Percentiles rank a stretch among this genome's conserved stretches.
These are phyloP conservation scores for Hansenula anomala DNA, from an alignment of 1,139 yeast genomes.

Conservation along the genomic window DNA sequence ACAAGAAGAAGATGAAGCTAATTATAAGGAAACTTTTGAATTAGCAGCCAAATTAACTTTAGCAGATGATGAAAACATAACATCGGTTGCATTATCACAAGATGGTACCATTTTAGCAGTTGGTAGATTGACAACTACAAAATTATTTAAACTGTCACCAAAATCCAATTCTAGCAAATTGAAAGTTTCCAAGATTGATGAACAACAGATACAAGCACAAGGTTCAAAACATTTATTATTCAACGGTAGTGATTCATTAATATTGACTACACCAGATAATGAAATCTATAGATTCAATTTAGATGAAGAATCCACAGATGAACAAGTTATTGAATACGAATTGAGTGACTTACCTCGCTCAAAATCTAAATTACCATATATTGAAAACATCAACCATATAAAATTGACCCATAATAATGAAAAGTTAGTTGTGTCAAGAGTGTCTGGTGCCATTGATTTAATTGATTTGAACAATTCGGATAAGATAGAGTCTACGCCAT, in stretches of 20 bases:
- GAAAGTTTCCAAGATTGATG: constrained; percentile 48
- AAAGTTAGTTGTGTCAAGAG: constrained; percentile 51
- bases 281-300: constrained; percentile 52
- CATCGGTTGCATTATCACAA: constrained; percentile 62
- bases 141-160: constrained; percentile 54
- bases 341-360: constrained; percentile 28
- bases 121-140: constrained; percentile 64
- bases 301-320: constrained; percentile 33
- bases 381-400: constrained; percentile 45
- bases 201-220: constrained; percentile 31
- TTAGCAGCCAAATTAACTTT: constrained; percentile 63
- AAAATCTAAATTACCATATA: constrained; percentile 31
- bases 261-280: constrained; percentile 62
- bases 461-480: constrained; percentile 28
- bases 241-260: constrained; percentile 38
- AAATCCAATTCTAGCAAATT: constrained; percentile 32
- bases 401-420: constrained; percentile 41
- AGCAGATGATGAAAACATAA: constrained; percentile 77
- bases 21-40: constrained; percentile 32
- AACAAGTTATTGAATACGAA: constrained; percentile 28
- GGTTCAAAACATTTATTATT: constrained; percentile 59
- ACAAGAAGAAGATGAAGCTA: constrained; percentile 22
- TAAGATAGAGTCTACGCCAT: constrained; percentile 22
- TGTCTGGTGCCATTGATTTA: constrained; percentile 63
- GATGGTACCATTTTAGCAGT: constrained; percentile 68